phyloP scores from a whole-genome alignment of 2,329 filamentous ascomycete species.

The Neobulgaria alba region DNA sequence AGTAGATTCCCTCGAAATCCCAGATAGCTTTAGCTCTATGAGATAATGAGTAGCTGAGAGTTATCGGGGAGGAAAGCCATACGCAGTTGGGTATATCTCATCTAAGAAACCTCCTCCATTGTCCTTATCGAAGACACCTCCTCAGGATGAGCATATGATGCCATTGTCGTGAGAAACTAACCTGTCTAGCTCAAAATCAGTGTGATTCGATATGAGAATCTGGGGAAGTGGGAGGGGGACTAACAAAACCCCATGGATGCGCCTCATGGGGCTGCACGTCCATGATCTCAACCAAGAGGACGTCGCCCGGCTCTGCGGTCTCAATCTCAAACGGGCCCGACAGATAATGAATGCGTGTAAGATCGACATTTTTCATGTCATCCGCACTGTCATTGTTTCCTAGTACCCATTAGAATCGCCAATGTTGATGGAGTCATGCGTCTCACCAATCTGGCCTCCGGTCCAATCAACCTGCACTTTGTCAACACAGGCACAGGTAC shows the following conservation, averaged over 20 bases:
- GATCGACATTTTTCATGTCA: slow-evolving; percentile 74
- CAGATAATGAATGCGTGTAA: slow-evolving; percentile 80
- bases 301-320: slow-evolving; percentile 73
- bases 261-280: slow-evolving; percentile 85
- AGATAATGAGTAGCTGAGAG: neutral
- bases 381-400: slow-evolving; percentile 85
- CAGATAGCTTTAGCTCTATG: slow-evolving; percentile 58
- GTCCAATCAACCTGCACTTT: slow-evolving; percentile 37
- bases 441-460: slow-evolving; percentile 67
- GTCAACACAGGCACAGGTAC: neutral
- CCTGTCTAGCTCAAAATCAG: slow-evolving; percentile 14
- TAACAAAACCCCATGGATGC: slow-evolving; percentile 84
- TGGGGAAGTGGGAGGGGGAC: slow-evolving; percentile 30
- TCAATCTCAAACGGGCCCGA: slow-evolving; percentile 85
- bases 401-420: slow-evolving; percentile 2
- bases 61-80: slow-evolving; percentile 24
- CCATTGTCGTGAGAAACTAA: neutral
- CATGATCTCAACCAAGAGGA: slow-evolving; percentile 75
- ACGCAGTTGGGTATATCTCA: slow-evolving; percentile 78
- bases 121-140: slow-evolving; percentile 52
- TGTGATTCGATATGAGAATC: slow-evolving; percentile 6
- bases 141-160: neutral
- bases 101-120: slow-evolving; percentile 89
- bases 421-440: neutral
- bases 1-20: slow-evolving; percentile 73